Conservation (phyloP, 257 asterid genomes). For the Cinchona pubescens region DNA sequence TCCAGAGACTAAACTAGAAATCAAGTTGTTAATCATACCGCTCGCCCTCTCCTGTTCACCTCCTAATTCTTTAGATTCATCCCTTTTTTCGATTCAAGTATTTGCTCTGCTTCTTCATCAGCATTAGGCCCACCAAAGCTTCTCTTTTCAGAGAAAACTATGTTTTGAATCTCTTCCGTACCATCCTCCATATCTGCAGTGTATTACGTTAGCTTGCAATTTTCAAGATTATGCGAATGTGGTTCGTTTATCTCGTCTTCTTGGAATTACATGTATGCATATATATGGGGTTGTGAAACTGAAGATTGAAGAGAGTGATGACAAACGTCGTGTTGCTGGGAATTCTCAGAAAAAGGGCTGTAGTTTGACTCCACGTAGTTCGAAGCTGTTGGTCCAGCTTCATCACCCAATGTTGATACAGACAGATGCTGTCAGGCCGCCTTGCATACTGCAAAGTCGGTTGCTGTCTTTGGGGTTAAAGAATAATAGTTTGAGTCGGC, state of each 20-base stretch:
- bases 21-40: conserved; percentile 39
- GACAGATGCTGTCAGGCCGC: not conserved
- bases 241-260: not conserved
- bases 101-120: conserved; percentile 2
- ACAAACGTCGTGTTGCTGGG: not conserved
- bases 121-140: not conserved
- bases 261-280: not conserved
- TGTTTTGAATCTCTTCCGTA: conserved; percentile 29
- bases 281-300: not conserved
- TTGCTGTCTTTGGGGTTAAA: not conserved
- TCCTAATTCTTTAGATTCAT: conserved; percentile 12
- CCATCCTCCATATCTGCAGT: conserved; percentile 12
- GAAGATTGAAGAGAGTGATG: not conserved
- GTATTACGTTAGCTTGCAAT: too few relatives aligned
- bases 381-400: conserved; percentile 10
- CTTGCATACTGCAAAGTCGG: not conserved
- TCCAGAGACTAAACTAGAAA: conserved; percentile 35
- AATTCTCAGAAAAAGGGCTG: not conserved
- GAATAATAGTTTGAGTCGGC: too few relatives aligned
- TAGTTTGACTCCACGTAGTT: conserved; percentile 9
- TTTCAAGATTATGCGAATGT: not conserved
- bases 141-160: conserved; percentile 21
- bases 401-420: conserved; percentile 1
- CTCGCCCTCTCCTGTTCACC: not conserved
- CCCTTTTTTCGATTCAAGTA: conserved; percentile 7